These are phyloP conservation scores for Xenoacremonium recifei DNA, from an alignment of 2,329 filamentous ascomycete species.

Conservation along the genomic window DNA sequence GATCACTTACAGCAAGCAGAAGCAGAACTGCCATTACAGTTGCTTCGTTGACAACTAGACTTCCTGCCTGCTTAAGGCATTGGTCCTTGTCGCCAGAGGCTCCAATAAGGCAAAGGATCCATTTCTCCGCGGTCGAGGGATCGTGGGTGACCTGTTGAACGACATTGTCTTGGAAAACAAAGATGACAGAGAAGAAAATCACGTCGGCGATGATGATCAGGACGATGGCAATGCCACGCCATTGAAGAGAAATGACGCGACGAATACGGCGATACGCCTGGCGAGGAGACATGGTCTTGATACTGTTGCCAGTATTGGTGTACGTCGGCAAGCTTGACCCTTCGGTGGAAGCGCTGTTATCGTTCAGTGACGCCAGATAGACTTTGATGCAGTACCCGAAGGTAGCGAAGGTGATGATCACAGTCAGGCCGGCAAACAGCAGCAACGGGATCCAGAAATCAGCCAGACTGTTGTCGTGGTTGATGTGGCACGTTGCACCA, in stretches of 20 bases:
- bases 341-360: slow-evolving; percentile 68
- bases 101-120: slow-evolving; percentile 69
- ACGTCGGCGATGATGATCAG: slow-evolving; percentile 88
- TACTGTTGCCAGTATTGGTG: slow-evolving; percentile 68
- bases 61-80: slow-evolving; percentile 61
- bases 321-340: slow-evolving; percentile 70
- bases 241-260: slow-evolving; percentile 87
- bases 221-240: slow-evolving; percentile 88
- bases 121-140: slow-evolving; percentile 54
- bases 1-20: slow-evolving; percentile 67
- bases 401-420: slow-evolving; percentile 80
- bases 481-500: slow-evolving; percentile 89
- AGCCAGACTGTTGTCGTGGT: slow-evolving; percentile 78
- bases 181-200: slow-evolving; percentile 89
- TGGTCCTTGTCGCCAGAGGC: slow-evolving; percentile 55
- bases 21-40: slow-evolving; percentile 81
- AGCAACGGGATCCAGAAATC: slow-evolving; percentile 91
- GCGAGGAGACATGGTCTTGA: slow-evolving; percentile 74
- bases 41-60: slow-evolving; percentile 69
- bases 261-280: slow-evolving; percentile 86
- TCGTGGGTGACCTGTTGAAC: slow-evolving; percentile 58
- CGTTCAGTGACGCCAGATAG: slow-evolving; percentile 80
- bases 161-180: slow-evolving; percentile 81
- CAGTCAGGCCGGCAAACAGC: slow-evolving; percentile 71
- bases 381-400: slow-evolving; percentile 94